phyloP scores from a whole-genome alignment of 2,329 filamentous ascomycete genomes.

The Beauveria sp. region DNA sequence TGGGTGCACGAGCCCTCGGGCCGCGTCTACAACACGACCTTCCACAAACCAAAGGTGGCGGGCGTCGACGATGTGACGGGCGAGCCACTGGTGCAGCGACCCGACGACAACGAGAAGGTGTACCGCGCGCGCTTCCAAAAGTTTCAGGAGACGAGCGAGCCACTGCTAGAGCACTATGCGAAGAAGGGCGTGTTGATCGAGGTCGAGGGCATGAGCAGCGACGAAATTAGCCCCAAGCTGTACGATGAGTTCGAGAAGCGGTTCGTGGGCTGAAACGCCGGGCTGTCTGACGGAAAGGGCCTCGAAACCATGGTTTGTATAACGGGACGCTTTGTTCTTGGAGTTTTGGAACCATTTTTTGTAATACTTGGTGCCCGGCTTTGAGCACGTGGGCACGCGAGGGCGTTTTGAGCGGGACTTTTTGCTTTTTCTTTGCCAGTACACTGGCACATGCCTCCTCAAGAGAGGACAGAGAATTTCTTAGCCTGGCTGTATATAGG shows the following conservation, averaged over 20 bases:
- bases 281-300: no score
- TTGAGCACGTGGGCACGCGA: background rate
- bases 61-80: slow-evolving; percentile 89
- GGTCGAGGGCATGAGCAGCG: slow-evolving; percentile 79
- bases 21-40: slow-evolving; percentile 89
- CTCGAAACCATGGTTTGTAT: background rate
- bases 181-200: slow-evolving; percentile 77
- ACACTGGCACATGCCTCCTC: background rate
- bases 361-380: background rate
- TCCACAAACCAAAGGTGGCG: slow-evolving; percentile 73
- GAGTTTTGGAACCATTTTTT: background rate
- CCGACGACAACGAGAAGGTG: slow-evolving; percentile 80
- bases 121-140: slow-evolving; percentile 74
- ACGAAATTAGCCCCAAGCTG: slow-evolving; percentile 91
- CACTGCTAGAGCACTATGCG: slow-evolving; percentile 83
- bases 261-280: slow-evolving; percentile 39
- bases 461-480: background rate
- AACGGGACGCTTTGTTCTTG: background rate
- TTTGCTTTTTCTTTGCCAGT: background rate
- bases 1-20: slow-evolving; percentile 93
- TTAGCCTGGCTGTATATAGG: background rate
- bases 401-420: slow-evolving; percentile 7
- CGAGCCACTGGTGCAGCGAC: slow-evolving; percentile 70
- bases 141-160: slow-evolving; percentile 80
- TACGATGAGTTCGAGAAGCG: slow-evolving; percentile 72